Base-by-base conservation (phyloP, 495 filamentous ascomycete species). In the Annulohypoxylon moriforme region DNA sequence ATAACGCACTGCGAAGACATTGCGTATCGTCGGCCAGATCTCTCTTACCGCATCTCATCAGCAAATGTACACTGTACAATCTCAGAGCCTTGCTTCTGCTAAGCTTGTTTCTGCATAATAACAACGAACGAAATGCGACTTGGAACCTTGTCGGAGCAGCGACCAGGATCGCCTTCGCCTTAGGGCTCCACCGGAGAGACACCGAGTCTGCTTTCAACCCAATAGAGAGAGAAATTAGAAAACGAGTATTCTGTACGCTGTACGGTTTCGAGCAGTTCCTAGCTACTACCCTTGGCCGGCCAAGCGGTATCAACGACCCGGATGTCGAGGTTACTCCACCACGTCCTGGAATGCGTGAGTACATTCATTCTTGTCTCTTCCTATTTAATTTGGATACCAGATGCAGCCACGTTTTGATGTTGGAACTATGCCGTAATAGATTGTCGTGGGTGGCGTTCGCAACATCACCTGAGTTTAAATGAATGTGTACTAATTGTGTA, bases 101-200 rank as follows among this genome's bases (percentile, higher is more conserved):
- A 13, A 72, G 74, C 1, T 66, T 81, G 13, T 78, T 81, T 55
- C 77, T 81, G 6, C 80, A 83, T 60, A 83, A 82, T 53, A 78
- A 76, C n/a, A 79, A 79, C 72, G 65, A 74, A 24, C 46, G 66
- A 40, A 68, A 74, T 47, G 61, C 71, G 22, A 69, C 65, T 60
- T 83, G 81, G 81, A 82, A 78, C 33, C 71, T 83, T n/a, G 78
- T 79, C 25, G 81, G 81, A 11, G 74, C 78, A 8, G 80, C 81
- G 6, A 73, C 76, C 1, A 76, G 80, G 16, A 71, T 83, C 33
- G 80, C 79, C 36, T 77, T 80, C 40, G 78, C 79, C n/a, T 74
- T 82, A 22, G 81, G 81, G 9, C 74, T 83, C 7, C 81, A 83
- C 61, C 74, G 79, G 9, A 60, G 50, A 34, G 60, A 64, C 13